Conservation (phyloP, 345 rosid species). For the Lepidium sativum region DNA sequence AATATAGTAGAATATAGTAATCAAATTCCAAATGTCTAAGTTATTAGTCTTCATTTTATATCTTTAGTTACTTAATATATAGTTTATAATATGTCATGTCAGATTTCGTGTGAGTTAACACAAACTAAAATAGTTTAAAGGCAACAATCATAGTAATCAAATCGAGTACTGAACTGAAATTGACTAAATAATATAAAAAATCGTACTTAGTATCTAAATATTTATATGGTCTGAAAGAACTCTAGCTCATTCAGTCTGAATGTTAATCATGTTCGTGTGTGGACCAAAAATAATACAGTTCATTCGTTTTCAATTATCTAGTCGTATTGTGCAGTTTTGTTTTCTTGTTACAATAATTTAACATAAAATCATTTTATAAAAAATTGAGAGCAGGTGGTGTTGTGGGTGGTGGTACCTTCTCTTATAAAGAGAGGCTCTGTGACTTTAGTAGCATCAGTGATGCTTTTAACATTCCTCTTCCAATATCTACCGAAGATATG, state of each 20-base stretch:
- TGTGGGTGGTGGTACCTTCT: constrained; percentile 73
- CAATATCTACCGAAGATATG: constrained; percentile 94
- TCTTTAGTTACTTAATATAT: too few species aligned
- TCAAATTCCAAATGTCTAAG: too few species aligned
- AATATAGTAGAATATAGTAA: too few species aligned
- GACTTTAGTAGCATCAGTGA: constrained; percentile 56
- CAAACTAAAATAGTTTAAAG: neutral
- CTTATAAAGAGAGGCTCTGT: constrained; percentile 53
- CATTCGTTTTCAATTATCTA: neutral
- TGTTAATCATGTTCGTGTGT: constrained; percentile 22
- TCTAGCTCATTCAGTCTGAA: constrained; percentile 3
- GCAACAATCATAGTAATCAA: constrained; percentile 15
- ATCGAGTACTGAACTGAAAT: constrained; percentile 7
- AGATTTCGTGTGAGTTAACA: neutral
- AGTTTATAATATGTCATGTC: too few species aligned
- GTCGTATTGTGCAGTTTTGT: constrained; percentile 20
- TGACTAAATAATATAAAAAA: constrained; percentile 1
- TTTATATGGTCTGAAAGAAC: constrained; percentile 8
- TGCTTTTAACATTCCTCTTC: constrained; percentile 62
- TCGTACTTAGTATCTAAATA: neutral
- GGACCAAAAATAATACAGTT: constrained; percentile 25
- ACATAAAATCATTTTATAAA: neutral
- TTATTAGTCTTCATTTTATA: too few species aligned
- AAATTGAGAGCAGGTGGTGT: constrained; percentile 45
- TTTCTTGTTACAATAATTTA: constrained; percentile 11